phyloP scores from a whole-genome alignment of 176 grass and related monocot species.

The Calamus simplicifolius region DNA sequence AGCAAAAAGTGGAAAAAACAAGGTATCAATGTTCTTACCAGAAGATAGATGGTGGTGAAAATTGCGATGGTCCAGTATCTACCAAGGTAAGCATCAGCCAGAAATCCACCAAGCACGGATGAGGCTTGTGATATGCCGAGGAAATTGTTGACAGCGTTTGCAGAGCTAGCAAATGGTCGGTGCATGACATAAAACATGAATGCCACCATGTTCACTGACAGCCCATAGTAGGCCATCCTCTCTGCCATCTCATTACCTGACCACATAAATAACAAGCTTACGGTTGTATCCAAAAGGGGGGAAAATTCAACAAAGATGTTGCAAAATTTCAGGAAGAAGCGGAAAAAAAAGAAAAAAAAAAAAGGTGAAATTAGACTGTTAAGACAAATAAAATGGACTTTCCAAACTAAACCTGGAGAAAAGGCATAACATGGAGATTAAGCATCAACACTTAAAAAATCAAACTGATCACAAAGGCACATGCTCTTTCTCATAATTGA shows the following conservation, averaged over 20 bases:
- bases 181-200: constrained; percentile 98
- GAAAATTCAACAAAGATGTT: background rate
- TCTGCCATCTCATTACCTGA: constrained; percentile 86
- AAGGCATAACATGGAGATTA: too few relatives aligned
- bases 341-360: too few relatives aligned
- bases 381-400: too few relatives aligned
- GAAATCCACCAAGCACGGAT: constrained; percentile 80
- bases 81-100: constrained; percentile 91
- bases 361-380: too few relatives aligned
- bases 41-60: constrained; percentile 81
- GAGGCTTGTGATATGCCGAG: constrained; percentile 92
- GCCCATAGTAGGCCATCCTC: constrained; percentile 91
- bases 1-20: background rate
- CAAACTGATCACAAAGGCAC: too few relatives aligned
- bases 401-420: too few relatives aligned
- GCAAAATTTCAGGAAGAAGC: background rate
- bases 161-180: constrained; percentile 58
- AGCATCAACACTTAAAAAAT: too few relatives aligned
- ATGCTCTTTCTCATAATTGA: too few relatives aligned
- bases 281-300: too few relatives aligned
- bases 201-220: constrained; percentile 82
- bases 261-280: background rate
- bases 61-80: constrained; percentile 88
- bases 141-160: constrained; percentile 76
- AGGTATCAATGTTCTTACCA: constrained; percentile 18